phyloP scores from a whole-genome alignment of 176 grass and related monocot genomes.

The Oryza australiensis region DNA sequence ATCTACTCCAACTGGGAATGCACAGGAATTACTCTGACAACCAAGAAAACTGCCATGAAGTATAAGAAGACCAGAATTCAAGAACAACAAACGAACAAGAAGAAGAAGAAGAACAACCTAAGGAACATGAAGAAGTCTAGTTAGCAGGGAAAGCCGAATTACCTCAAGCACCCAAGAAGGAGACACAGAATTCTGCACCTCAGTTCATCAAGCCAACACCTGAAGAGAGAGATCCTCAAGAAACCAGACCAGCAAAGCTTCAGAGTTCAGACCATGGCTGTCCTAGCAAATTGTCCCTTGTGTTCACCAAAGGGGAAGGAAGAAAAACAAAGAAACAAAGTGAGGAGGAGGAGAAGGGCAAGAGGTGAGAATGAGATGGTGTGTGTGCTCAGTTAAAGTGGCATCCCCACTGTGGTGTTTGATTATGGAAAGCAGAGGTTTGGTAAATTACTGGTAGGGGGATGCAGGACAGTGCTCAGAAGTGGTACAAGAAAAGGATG shows the following conservation, averaged over 20 bases:
- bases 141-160: not conserved
- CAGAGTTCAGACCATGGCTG: constrained; percentile 40
- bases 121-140: not conserved
- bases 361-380: constrained; percentile 9
- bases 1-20: not conserved
- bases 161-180: constrained; percentile 25
- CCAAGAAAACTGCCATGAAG: not conserved
- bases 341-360: constrained; percentile 7
- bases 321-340: not conserved
- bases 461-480: constrained; percentile 40
- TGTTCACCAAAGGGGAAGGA: constrained; percentile 8
- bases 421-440: constrained; percentile 62
- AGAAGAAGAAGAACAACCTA: not conserved
- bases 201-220: constrained; percentile 4
- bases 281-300: constrained; percentile 1
- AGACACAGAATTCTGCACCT: constrained; percentile 29
- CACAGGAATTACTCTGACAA: not conserved
- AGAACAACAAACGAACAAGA: not conserved
- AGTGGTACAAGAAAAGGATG: constrained; percentile 47
- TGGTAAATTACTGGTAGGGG: constrained; percentile 60
- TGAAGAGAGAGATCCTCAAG: constrained; percentile 19
- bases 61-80: constrained; percentile 6
- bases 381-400: constrained; percentile 51
- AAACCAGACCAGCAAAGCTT: constrained; percentile 9
- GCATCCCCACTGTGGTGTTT: constrained; percentile 45